Conservation (phyloP, 768 basidiomycete species). For the Lactarius hengduanensis region DNA sequence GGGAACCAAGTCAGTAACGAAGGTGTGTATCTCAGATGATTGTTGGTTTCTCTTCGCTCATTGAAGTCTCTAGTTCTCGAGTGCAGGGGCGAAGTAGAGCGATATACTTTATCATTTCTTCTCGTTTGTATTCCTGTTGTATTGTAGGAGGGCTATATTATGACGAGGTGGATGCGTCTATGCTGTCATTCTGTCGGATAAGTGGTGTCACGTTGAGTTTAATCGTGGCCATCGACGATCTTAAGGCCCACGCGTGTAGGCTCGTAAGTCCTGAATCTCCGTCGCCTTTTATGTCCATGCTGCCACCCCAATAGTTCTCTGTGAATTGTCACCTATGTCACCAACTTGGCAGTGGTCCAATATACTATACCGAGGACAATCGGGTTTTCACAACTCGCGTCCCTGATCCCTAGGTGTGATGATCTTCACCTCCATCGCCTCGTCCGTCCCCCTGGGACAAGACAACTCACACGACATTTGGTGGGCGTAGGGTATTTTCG, state of each 20-base stretch:
- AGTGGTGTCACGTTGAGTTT: constrained; percentile 4
- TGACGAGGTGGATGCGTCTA: constrained; percentile 9
- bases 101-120: constrained; percentile 13
- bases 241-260: background rate
- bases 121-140: constrained; percentile 28
- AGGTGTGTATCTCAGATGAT: constrained; percentile 36
- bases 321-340: background rate
- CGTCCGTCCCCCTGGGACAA: background rate
- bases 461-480: background rate
- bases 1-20: constrained; percentile 77
- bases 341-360: background rate
- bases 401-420: background rate
- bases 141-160: constrained; percentile 29
- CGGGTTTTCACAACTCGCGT: background rate
- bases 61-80: constrained; percentile 30
- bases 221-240: background rate
- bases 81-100: constrained; percentile 34
- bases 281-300: background rate
- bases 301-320: background rate
- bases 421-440: background rate
- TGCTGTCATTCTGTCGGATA: background rate
- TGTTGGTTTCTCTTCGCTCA: constrained; percentile 6
- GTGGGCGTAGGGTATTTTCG: background rate
- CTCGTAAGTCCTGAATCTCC: background rate
- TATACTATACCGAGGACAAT: background rate